Conservation (phyloP, 1,284 basidiomycete genomes). For the Trichosporon inkin region DNA sequence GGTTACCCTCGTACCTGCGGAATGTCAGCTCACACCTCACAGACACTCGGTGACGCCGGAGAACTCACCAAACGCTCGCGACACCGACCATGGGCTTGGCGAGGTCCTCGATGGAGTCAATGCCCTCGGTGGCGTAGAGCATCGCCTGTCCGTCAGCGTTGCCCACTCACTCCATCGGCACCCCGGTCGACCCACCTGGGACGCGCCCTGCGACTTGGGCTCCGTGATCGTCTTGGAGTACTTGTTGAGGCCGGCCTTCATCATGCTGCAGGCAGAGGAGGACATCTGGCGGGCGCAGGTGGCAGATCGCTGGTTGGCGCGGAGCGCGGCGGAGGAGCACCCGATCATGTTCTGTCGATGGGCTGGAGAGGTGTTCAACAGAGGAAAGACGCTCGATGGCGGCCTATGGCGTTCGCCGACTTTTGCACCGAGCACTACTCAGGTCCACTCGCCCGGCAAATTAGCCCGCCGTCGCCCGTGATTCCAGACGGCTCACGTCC, state of each 20-base stretch:
- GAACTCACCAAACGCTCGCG: constrained; percentile 80
- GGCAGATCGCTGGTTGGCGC: constrained; percentile 22
- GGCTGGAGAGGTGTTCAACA: not conserved
- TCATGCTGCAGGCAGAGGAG: constrained; percentile 16
- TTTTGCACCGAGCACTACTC: not conserved
- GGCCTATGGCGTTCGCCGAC: constrained; percentile 3
- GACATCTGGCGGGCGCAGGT: constrained; percentile 11
- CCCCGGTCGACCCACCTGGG: constrained; percentile 60
- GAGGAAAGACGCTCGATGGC: not conserved
- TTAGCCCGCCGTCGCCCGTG: too few relatives aligned
- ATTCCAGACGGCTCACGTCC: not conserved
- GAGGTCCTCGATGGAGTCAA: constrained; percentile 71
- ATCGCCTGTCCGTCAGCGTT: constrained; percentile 64
- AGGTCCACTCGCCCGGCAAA: not conserved
- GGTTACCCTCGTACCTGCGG: constrained; percentile 80
- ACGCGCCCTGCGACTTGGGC: constrained; percentile 87
- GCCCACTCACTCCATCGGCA: not conserved
- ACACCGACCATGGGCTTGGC: constrained; percentile 94
- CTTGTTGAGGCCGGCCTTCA: constrained; percentile 57
- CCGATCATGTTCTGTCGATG: constrained; percentile 21
- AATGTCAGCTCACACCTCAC: constrained; percentile 12
- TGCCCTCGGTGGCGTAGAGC: constrained; percentile 91
- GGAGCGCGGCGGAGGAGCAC: constrained; percentile 18
- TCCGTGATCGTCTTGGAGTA: constrained; percentile 78
- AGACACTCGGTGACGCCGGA: not conserved